Evolutionary conservation across 2,329 filamentous ascomycete species (phyloP), one percentile per base, ranked within the genome.

Genomic region (Periconia sp.): DNA sequence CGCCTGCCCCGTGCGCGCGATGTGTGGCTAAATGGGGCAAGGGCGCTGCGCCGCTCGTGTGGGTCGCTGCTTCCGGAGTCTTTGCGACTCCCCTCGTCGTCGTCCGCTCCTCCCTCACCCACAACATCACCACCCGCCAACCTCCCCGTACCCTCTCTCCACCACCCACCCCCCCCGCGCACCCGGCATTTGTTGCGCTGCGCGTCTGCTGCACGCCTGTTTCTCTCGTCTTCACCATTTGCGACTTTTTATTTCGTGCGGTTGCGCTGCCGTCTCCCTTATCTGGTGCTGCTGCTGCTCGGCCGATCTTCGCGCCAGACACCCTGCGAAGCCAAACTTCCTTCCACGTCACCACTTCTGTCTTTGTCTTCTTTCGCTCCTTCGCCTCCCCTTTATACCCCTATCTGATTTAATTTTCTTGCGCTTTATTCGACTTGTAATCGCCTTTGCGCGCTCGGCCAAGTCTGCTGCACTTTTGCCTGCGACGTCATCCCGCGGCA

Each of bases 281-380:
- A 54, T 60, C 57, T 50, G 47, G 40, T 43, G 48, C 36, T 36
- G 40, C 42, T 43, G 48, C 36, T 36, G 40, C 42, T 38, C 54
- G 54, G 57, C 54, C 58, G 39, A 61, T 64, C 62, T 57, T 61
- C 59, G 57, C 59, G 50, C 19, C 35, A n/a, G 37, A 59, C 59
- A 58, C 57, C 52, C 58, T 56, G 50, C 53, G 36, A 37, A 28
- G 40, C 48, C 36, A 31, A 36, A 29, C 36, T 46, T 43, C 45
- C 43, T 52, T 40, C 50, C 59, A 63, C 63, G 59, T 65, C 66
- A 65, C 61, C 53, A 43, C 54, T 54, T 58, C 50, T 48, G n/a
- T n/a, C 48, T 50, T 65, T 56, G 47, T 39, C 59, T 65, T 69
- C 60, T 60, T 59, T 42, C 61, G 57, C 56, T 67, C 63, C 57